Percentiles rank a stretch among this genome's conserved stretches.
phyloP scores from a whole-genome alignment of 169 alveolate species.

The Blepharisma undulans region DNA sequence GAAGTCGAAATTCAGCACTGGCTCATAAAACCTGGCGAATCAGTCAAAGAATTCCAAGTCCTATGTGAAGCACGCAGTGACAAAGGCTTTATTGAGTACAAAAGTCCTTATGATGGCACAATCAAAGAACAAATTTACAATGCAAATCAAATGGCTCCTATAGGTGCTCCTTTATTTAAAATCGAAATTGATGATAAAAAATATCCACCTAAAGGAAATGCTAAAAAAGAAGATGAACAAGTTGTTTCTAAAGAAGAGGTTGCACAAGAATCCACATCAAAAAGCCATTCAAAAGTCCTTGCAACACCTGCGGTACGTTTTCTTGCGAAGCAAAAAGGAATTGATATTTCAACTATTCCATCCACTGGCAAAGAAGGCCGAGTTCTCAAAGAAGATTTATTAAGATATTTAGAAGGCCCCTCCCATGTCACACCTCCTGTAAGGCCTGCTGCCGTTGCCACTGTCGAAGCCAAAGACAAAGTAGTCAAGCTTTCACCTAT shows the following conservation, averaged over 20 bases:
- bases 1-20: constrained; percentile 36
- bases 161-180: constrained; percentile 22
- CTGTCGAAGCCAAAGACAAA: constrained; percentile 6
- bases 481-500: neutral
- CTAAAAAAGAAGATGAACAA: constrained; percentile 49
- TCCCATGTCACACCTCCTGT: constrained; percentile 1
- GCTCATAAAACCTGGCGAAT: constrained; percentile 20
- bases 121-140: neutral
- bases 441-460: neutral
- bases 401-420: constrained; percentile 27
- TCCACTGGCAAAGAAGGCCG: constrained; percentile 76
- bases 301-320: constrained; percentile 72
- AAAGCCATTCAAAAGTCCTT: constrained; percentile 36
- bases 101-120: constrained; percentile 12
- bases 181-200: constrained; percentile 21
- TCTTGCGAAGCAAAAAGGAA: constrained; percentile 60
- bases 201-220: neutral
- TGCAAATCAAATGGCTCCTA: constrained; percentile 16
- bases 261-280: neutral
- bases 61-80: constrained; percentile 41
- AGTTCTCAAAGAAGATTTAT: constrained; percentile 60
- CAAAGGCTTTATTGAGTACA: constrained; percentile 29
- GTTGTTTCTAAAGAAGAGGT: constrained; percentile 12
- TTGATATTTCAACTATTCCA: constrained; percentile 49
- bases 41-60: constrained; percentile 24